These are phyloP conservation scores for Xylariomycetidae sp. DNA, from an alignment of 2,329 filamentous ascomycete genomes.

Conservation along the genomic window DNA sequence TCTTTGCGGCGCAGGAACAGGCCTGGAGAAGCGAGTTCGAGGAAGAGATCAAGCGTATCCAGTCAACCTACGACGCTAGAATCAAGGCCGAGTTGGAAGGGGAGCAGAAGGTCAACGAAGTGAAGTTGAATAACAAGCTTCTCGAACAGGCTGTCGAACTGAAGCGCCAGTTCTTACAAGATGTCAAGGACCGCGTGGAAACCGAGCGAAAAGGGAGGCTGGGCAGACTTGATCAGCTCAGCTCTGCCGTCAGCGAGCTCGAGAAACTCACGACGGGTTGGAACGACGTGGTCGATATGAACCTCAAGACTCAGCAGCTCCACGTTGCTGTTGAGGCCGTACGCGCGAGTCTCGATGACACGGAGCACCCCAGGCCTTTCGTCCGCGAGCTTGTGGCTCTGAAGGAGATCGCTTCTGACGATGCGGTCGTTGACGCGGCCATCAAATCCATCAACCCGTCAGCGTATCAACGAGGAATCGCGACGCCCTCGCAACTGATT, in stretches of 20 bases:
- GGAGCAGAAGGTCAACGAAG: constrained; percentile 74
- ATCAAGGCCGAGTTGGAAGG: constrained; percentile 74
- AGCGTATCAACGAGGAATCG: constrained; percentile 89
- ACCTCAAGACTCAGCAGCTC: constrained; percentile 90
- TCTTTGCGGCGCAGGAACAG: constrained; percentile 75
- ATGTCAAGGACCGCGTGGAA: constrained; percentile 80
- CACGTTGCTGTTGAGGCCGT: constrained; percentile 95
- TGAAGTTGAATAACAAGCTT: constrained; percentile 78
- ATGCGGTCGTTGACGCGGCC: constrained; percentile 84
- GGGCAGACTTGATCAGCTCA: constrained; percentile 78
- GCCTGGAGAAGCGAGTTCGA: constrained; percentile 85
- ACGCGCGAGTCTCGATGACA: constrained; percentile 73
- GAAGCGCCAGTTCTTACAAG: constrained; percentile 76
- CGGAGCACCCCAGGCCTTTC: constrained; percentile 75
- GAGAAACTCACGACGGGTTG: constrained; percentile 84
- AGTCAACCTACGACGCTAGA: constrained; percentile 73
- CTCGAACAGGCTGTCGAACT: constrained; percentile 86
- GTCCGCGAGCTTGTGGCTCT: constrained; percentile 88
- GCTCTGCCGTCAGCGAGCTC: constrained; percentile 71
- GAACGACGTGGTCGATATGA: constrained; percentile 86
- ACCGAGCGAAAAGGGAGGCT: constrained; percentile 82
- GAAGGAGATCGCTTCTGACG: constrained; percentile 82
- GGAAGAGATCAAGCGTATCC: constrained; percentile 75
- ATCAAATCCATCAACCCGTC: constrained; percentile 94
- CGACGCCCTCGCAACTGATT: constrained; percentile 78